phyloP scores from a whole-genome alignment of 2,329 filamentous ascomycete genomes.

The Claviceps arundinis region DNA sequence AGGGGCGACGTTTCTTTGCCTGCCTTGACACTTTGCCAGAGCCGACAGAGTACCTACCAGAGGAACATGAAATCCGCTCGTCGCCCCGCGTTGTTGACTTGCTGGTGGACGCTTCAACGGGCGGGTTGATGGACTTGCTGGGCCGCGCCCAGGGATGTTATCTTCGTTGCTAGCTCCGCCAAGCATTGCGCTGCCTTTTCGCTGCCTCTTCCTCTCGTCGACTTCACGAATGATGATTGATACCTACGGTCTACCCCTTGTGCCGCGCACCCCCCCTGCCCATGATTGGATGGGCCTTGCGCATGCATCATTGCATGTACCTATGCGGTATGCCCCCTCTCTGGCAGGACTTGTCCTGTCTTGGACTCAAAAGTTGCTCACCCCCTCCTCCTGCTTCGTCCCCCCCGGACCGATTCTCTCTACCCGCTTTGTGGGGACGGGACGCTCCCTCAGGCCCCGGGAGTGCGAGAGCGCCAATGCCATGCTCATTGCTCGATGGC shows the following conservation, averaged over 20 bases:
- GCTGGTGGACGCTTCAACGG: not conserved
- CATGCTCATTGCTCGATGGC: too few species aligned
- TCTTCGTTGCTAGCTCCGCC: not conserved
- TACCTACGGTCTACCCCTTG: not conserved
- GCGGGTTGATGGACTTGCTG: not conserved
- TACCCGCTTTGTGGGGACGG: slow-evolving; percentile 6
- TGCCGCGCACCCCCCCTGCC: not conserved
- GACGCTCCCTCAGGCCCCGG: slow-evolving; percentile 1
- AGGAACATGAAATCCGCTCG: not conserved
- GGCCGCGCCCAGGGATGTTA: not conserved
- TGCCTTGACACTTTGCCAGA: too few species aligned
- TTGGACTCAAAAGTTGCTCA: slow-evolving; percentile 2
- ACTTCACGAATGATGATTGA: too few species aligned
- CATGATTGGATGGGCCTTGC: too few species aligned
- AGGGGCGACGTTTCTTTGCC: not conserved
- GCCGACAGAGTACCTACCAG: not conserved
- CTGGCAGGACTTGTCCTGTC: not conserved
- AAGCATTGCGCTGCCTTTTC: not conserved
- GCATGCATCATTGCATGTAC: too few species aligned
- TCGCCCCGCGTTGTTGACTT: not conserved
- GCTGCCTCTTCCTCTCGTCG: too few species aligned
- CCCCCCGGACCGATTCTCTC: not conserved
- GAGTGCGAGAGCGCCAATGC: not conserved
- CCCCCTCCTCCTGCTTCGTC: not conserved
- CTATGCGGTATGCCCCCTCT: too few species aligned